Base-by-base conservation (phyloP, 2,329 filamentous ascomycete genomes). In the Apiospora arundinis region DNA sequence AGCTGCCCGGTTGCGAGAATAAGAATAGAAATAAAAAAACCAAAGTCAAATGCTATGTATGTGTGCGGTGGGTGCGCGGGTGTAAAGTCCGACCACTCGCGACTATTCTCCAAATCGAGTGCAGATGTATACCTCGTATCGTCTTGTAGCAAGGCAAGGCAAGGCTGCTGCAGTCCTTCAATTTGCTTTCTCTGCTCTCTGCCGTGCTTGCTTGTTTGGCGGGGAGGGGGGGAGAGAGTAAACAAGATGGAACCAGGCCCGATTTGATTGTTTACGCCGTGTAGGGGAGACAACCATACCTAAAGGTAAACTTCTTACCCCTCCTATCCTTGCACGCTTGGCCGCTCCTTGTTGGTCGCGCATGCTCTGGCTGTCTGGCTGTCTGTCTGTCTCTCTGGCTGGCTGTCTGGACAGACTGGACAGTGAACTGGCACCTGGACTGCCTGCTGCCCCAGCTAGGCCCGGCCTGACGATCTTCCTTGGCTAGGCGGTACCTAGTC, bases 21-120 rank as follows among this genome's bases (percentile, higher is more conserved):
- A 28, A 28, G 21, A 21, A 16, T 6, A 5, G 14, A 63, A 63
- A 63, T n/a, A 63, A 23, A 37, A 60, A 60, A 60, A 37, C 16
- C 56, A 63, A 63, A 63, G 56, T 23, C 56, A n/a, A 40, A 40
- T 63, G 32, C 16, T 40, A 11, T 63, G 56, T 63, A 63, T 63
- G 56, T 63, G 56, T 63, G 56, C 21, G 56, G 56, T 63, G 56
- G 52, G 28, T 60, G 52, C 52, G 52, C 52, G 52, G 52, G 28
- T 60, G 52, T 60, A 32, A 32, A 37, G 52, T 60, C 28, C 52
- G 28, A 28, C 49, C 52, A 32, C 32, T 60, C 52, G 52, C 25
- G 25, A 56, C 49, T 56, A 18, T 28, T 18, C 49, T 32, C 49
- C 49, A 28, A 32, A 56, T 56, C n/a, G 32, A 32, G 32, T 32